Conservation (phyloP, 345 rosid species). For the Populus simonii region DNA sequence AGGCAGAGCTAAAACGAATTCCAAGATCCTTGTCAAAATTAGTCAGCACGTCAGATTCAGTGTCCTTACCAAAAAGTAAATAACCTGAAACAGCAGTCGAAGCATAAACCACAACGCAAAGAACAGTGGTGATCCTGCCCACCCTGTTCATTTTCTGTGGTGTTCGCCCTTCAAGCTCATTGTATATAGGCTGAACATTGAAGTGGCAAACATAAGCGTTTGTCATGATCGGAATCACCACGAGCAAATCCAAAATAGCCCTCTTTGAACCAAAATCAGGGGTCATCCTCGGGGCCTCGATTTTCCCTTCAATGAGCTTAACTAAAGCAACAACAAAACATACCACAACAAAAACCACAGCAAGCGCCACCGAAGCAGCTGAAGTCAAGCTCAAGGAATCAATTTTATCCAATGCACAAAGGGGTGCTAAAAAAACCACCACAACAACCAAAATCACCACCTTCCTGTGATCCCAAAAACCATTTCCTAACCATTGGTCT, state of each 20-base stretch:
- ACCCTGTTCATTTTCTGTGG: constrained; percentile 79
- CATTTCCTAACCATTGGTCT: constrained; percentile 90
- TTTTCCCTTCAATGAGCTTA: constrained; percentile 81
- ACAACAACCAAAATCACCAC: constrained; percentile 60
- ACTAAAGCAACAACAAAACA: constrained; percentile 64
- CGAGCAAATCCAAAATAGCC: constrained; percentile 82
- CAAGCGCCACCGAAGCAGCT: constrained; percentile 92
- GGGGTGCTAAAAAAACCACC: constrained; percentile 78
- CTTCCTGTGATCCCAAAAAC: constrained; percentile 92
- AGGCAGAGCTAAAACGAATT: constrained; percentile 66
- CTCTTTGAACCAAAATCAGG: constrained; percentile 70
- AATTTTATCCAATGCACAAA: constrained; percentile 72
- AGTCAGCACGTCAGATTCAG: constrained; percentile 79
- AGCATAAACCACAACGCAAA: constrained; percentile 66
- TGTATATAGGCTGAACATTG: constrained; percentile 89
- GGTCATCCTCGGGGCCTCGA: constrained; percentile 64
- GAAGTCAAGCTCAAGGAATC: constrained; percentile 87
- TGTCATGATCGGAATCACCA: constrained; percentile 89
- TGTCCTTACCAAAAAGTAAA: constrained; percentile 76
- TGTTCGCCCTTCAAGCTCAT: constrained; percentile 75
- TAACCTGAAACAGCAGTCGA: constrained; percentile 82
- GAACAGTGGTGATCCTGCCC: constrained; percentile 72
- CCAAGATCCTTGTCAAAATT: constrained; percentile 92
- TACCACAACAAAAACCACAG: constrained; percentile 79
- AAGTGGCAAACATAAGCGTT: constrained; percentile 93